Conservation (phyloP, 2,329 filamentous ascomycete genomes). For the Penicillium glabrum region DNA sequence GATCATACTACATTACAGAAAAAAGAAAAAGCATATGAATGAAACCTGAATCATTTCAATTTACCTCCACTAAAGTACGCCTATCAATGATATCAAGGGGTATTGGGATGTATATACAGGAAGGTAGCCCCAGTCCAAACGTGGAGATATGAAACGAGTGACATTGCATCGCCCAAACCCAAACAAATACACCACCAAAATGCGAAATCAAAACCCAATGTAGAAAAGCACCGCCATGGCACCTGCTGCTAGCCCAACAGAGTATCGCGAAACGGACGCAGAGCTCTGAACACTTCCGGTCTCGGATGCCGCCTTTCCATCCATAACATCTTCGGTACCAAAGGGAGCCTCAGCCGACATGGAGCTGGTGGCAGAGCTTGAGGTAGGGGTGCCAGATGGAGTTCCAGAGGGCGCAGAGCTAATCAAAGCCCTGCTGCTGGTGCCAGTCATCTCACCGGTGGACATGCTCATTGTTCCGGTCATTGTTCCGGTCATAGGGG, state of each 20-base stretch:
- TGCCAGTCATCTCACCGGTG: slow-evolving; percentile 7
- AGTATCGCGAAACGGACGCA: slow-evolving; percentile 29
- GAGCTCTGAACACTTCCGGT: slow-evolving; percentile 14
- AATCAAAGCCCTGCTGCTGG: slow-evolving; percentile 51
- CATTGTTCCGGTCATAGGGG: background rate
- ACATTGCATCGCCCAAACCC: background rate
- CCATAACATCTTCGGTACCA: slow-evolving; percentile 6
- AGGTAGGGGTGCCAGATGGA: slow-evolving; percentile 20
- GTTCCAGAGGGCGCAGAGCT: slow-evolving; percentile 23
- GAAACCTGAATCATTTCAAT: background rate
- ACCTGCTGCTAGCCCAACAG: slow-evolving; percentile 32
- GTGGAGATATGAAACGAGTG: slow-evolving; percentile 3
- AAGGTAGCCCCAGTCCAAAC: slow-evolving; percentile 9
- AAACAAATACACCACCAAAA: background rate
- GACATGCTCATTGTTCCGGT: slow-evolving; percentile 5
- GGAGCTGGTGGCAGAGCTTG: slow-evolving; percentile 15
- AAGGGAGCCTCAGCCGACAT: slow-evolving; percentile 3
- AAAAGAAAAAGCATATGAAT: background rate
- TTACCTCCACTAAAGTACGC: slow-evolving; percentile 16
- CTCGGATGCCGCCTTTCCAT: slow-evolving; percentile 13
- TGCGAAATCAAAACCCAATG: slow-evolving; percentile 22
- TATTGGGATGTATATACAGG: slow-evolving; percentile 25
- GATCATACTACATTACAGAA: background rate
- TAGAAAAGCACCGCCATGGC: slow-evolving; percentile 35
- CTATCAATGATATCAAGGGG: slow-evolving; percentile 17